These are phyloP conservation scores for Sordaria brevicollis DNA, from an alignment of 495 filamentous ascomycete species.

Conservation along the genomic window DNA sequence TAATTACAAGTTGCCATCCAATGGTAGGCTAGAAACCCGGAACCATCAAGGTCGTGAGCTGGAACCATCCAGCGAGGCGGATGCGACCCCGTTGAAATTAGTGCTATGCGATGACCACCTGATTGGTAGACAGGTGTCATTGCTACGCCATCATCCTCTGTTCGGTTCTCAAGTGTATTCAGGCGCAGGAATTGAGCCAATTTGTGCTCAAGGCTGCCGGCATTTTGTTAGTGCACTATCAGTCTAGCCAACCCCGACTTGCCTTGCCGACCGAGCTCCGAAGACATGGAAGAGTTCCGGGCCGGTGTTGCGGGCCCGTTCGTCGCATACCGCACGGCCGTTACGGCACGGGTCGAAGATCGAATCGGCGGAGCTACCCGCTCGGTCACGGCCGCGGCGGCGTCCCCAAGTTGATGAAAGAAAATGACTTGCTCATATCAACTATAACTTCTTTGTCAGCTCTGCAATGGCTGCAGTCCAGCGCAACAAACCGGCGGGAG, in stretches of 20 bases:
- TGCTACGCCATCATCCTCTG: background rate
- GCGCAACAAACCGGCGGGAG: background rate
- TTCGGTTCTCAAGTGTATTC: background rate
- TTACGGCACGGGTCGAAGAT: background rate
- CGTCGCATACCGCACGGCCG: background rate
- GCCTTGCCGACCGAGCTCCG: background rate
- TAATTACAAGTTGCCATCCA: background rate
- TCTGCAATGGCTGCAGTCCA: background rate
- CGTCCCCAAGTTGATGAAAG: background rate
- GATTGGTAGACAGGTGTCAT: background rate
- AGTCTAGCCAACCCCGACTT: background rate
- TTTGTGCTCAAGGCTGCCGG: background rate
- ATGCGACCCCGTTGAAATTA: background rate
- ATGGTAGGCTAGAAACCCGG: background rate
- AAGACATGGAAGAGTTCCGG: background rate
- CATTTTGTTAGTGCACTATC: background rate
- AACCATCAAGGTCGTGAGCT: background rate
- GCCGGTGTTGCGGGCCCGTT: background rate
- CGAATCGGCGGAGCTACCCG: background rate
- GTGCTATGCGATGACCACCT: background rate
- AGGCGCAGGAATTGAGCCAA: background rate
- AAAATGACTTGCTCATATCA: background rate
- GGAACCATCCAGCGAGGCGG: background rate
- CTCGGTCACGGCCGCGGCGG: background rate
- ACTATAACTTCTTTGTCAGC: background rate